Percentiles rank a stretch among this genome's conserved stretches.
Evolutionary conservation across 257 asterid species (phyloP).

Genomic region (Primulina huaijiensis): DNA sequence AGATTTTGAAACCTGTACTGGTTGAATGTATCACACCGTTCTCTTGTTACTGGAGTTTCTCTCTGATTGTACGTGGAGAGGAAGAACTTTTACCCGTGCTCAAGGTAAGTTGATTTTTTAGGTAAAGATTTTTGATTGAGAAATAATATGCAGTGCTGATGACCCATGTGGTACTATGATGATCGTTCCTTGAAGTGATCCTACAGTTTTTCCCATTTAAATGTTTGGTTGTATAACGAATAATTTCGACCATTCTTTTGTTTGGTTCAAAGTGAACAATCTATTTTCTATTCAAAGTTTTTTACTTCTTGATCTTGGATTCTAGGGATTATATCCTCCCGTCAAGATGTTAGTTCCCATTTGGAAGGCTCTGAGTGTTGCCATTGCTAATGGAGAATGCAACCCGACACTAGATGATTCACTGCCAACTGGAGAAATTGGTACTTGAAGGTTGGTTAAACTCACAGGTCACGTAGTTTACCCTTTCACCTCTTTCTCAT

Average conservation of each 20-base stretch:
- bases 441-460: constrained; percentile 3
- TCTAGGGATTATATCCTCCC: constrained; percentile 69
- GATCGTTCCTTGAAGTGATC: not conserved
- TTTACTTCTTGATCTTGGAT: constrained; percentile 11
- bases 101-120: constrained; percentile 50
- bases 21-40: constrained; percentile 95
- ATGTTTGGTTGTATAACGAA: not conserved
- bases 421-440: constrained; percentile 5
- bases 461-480: constrained; percentile 4
- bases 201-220: not conserved
- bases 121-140: not conserved
- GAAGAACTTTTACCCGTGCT: constrained; percentile 69
- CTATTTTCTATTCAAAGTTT: not conserved
- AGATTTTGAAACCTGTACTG: constrained; percentile 78
- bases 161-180: not conserved
- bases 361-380: constrained; percentile 79
- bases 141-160: not conserved
- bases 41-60: constrained; percentile 92
- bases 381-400: constrained; percentile 25
- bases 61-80: constrained; percentile 63
- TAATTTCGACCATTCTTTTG: not conserved
- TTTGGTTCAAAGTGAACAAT: not conserved
- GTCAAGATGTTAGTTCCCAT: constrained; percentile 69
- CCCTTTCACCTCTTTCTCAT: constrained; percentile 11
- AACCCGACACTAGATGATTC: constrained; percentile 20